Conservation (phyloP, 2,329 filamentous ascomycete genomes). For the Decorospora gaudefroyi region DNA sequence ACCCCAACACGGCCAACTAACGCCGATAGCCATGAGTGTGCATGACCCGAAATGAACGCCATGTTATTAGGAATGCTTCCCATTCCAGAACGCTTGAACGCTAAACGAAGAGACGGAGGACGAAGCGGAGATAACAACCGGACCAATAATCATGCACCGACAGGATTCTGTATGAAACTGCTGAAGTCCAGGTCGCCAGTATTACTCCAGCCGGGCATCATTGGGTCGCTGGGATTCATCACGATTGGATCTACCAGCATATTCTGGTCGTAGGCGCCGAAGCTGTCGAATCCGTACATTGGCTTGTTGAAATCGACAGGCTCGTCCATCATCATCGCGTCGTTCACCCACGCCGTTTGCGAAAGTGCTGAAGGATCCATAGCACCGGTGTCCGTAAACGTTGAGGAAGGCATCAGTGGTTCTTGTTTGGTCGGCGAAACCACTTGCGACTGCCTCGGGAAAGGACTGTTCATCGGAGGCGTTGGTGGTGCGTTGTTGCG, state of each 20-base stretch:
- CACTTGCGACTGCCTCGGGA: constrained; percentile 43
- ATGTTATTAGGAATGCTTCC: constrained; percentile 21
- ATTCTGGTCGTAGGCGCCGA: constrained; percentile 38
- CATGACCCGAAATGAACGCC: constrained; percentile 29
- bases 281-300: constrained; percentile 42
- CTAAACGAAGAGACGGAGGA: constrained; percentile 33
- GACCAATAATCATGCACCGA: constrained; percentile 38
- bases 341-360: constrained; percentile 37
- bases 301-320: constrained; percentile 43
- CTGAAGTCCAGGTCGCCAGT: constrained; percentile 45
- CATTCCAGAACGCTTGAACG: constrained; percentile 44
- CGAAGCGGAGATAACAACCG: constrained; percentile 21
- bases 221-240: constrained; percentile 37
- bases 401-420: constrained; percentile 34
- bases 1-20: constrained; percentile 22
- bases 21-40: constrained; percentile 17
- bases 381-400: constrained; percentile 36
- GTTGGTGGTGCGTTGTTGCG: constrained; percentile 45
- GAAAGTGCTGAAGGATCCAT: constrained; percentile 41
- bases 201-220: constrained; percentile 45
- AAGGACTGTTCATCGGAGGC: constrained; percentile 47
- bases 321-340: constrained; percentile 47
- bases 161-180: constrained; percentile 45
- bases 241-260: constrained; percentile 43
- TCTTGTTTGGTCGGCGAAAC: constrained; percentile 41